These are phyloP conservation scores for Fistulifera solaris DNA, from an alignment of 108 stramenopile genomes.

Conservation along the genomic window DNA sequence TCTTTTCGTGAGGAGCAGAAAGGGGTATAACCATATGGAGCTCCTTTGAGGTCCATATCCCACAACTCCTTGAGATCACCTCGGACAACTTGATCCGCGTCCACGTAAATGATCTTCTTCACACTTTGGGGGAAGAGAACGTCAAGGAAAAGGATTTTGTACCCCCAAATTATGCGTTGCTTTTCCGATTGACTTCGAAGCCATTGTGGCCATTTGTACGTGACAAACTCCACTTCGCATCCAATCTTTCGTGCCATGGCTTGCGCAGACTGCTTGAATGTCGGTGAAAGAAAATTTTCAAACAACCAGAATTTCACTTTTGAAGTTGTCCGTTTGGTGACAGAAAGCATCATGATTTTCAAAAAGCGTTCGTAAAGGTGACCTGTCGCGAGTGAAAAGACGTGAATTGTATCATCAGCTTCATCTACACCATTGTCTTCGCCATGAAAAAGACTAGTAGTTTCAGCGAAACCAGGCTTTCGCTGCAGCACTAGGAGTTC, in stretches of 20 bases:
- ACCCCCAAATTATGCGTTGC: slow-evolving; percentile 99
- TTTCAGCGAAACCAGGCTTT: slow-evolving; percentile 44
- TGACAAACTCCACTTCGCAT: slow-evolving; percentile 84
- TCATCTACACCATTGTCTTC: not conserved
- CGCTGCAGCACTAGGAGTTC: slow-evolving; percentile 49
- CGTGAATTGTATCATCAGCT: slow-evolving; percentile 82
- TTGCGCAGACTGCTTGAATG: slow-evolving; percentile 82
- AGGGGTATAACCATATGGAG: slow-evolving; percentile 88
- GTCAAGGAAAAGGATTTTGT: slow-evolving; percentile 99
- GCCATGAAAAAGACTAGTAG: slow-evolving; percentile 41
- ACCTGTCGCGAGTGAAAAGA: slow-evolving; percentile 96
- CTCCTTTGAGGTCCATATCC: slow-evolving; percentile 91
- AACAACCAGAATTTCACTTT: slow-evolving; percentile 99
- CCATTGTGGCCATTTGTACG: slow-evolving; percentile 99
- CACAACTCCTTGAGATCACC: slow-evolving; percentile 95
- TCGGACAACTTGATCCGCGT: slow-evolving; percentile 96
- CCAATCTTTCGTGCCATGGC: slow-evolving; percentile 79
- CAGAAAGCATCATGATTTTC: slow-evolving; percentile 99
- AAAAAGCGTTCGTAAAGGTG: slow-evolving; percentile 95
- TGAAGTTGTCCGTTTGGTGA: slow-evolving; percentile 85
- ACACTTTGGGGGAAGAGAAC: slow-evolving; percentile 96
- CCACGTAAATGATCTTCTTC: slow-evolving; percentile 94
- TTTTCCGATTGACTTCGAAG: slow-evolving; percentile 93
- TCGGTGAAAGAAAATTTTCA: slow-evolving; percentile 92
- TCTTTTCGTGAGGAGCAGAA: slow-evolving; percentile 90